These are phyloP conservation scores for Tricholoma furcatifolium DNA, from an alignment of 768 basidiomycete genomes.

Conservation along the genomic window DNA sequence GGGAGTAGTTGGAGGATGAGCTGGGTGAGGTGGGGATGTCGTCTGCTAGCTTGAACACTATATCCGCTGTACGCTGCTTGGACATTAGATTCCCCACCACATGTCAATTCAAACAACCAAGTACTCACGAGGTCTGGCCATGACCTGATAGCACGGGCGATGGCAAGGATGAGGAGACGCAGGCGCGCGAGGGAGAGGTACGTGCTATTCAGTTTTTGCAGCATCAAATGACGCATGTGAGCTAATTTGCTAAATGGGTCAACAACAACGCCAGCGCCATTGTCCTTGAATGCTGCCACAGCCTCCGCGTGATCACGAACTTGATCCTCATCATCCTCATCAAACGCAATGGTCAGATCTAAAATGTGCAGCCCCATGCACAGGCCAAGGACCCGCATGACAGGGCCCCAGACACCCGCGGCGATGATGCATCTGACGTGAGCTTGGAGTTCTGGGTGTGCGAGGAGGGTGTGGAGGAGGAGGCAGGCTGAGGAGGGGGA, in stretches of 20 bases:
- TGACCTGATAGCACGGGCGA: conserved; percentile 41
- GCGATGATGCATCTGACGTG: conserved; percentile 43
- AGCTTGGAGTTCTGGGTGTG: conserved; percentile 34
- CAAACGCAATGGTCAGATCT: too few species aligned
- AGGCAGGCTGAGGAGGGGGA: conserved; percentile 39
- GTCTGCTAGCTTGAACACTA: conserved; percentile 57
- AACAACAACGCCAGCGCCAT: conserved; percentile 36
- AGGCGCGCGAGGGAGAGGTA: conserved; percentile 57
- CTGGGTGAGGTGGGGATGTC: conserved; percentile 29
- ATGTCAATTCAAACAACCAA: not conserved
- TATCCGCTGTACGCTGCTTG: conserved; percentile 48
- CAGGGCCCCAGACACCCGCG: conserved; percentile 38
- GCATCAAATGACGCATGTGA: conserved; percentile 43
- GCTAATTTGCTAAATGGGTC: conserved; percentile 34
- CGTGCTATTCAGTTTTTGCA: conserved; percentile 50
- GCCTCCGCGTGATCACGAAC: too few species aligned
- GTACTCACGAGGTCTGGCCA: conserved; percentile 51
- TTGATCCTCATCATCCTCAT: too few species aligned
- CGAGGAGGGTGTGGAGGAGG: conserved; percentile 34
- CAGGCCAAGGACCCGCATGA: conserved; percentile 35
- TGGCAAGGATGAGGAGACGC: conserved; percentile 40
- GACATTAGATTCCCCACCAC: too few species aligned
- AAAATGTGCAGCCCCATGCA: conserved; percentile 25
- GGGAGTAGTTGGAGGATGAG: too few species aligned
- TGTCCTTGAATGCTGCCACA: conserved; percentile 27